These are phyloP conservation scores for Exophiala alcalophila DNA, from an alignment of 2,329 filamentous ascomycete species.

Conservation along the genomic window DNA sequence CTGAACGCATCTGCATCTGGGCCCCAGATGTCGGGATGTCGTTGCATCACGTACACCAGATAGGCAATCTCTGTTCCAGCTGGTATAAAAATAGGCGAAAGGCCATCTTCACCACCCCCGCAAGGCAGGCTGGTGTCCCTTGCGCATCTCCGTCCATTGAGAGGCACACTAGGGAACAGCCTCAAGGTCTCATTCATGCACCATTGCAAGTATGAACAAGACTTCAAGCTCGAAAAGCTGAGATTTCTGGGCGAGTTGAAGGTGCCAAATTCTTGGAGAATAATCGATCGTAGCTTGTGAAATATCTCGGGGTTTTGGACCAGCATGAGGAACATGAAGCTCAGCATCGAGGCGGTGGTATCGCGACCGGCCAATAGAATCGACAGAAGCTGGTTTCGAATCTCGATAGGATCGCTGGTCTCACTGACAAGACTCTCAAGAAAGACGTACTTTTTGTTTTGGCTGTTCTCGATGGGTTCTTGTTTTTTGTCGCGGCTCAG, in stretches of 20 bases:
- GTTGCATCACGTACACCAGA: constrained; percentile 49
- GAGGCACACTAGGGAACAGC: constrained; percentile 47
- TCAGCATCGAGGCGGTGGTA: constrained; percentile 49
- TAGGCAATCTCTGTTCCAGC: constrained; percentile 46
- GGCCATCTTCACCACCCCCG: constrained; percentile 59
- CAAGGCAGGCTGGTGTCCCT: constrained; percentile 44
- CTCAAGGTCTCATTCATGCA: constrained; percentile 38
- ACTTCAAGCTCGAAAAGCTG: constrained; percentile 43
- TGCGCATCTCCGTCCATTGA: constrained; percentile 42
- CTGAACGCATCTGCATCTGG: constrained; percentile 46
- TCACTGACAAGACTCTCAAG: constrained; percentile 46
- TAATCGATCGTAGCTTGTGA: constrained; percentile 36
- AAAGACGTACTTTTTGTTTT: constrained; percentile 45
- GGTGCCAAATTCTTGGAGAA: constrained; percentile 42
- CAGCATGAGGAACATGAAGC: constrained; percentile 49
- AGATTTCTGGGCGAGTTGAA: constrained; percentile 37
- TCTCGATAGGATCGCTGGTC: constrained; percentile 41
- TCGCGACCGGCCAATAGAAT: constrained; percentile 54
- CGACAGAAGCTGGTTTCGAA: constrained; percentile 51
- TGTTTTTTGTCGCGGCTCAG: constrained; percentile 34
- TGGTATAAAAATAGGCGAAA: constrained; percentile 37
- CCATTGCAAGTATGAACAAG: constrained; percentile 37
- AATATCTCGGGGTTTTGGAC: constrained; percentile 41
- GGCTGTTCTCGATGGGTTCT: constrained; percentile 30
- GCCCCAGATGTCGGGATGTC: constrained; percentile 37